Evolutionary conservation across 2,329 filamentous ascomycete species (phyloP).

Genomic region (Emergomyces orientalis): DNA sequence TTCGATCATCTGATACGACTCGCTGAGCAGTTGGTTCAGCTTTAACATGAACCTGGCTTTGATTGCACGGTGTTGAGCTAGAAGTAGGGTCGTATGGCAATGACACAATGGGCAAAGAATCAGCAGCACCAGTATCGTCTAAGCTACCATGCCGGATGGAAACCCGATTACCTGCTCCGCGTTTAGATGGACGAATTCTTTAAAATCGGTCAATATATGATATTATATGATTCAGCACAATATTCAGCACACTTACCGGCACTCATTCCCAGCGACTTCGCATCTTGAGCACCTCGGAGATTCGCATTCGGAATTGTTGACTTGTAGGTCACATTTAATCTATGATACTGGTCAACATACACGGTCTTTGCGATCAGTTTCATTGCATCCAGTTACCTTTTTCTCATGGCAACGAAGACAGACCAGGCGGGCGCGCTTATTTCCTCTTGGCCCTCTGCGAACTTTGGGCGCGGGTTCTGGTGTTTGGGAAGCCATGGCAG

Average conservation of each 20-base stretch:
- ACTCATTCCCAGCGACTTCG: slow-evolving; percentile 7
- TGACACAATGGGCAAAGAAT: neutral
- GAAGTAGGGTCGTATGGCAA: slow-evolving; percentile 6
- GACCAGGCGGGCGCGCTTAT: slow-evolving; percentile 7
- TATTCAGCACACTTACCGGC: slow-evolving; percentile 5
- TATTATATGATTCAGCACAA: neutral
- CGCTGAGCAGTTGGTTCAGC: neutral
- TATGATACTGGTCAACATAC: slow-evolving; percentile 1
- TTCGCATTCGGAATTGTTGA: slow-evolving; percentile 5
- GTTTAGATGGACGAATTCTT: slow-evolving; percentile 8
- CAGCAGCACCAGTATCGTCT: neutral
- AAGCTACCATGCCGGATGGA: neutral
- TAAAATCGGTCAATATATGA: neutral
- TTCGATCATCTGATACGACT: neutral
- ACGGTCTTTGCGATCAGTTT: neutral
- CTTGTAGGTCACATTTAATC: slow-evolving; percentile 11
- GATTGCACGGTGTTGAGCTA: neutral
- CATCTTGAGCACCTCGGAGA: slow-evolving; percentile 5
- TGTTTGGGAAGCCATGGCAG: slow-evolving; percentile 2
- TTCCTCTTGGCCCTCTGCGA: slow-evolving; percentile 7
- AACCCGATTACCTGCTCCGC: slow-evolving; percentile 5
- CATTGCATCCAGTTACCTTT: slow-evolving; percentile 3
- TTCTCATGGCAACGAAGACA: slow-evolving; percentile 9
- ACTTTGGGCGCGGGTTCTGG: neutral
- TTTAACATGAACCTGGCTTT: neutral